Evolutionary conservation across 1,284 basidiomycete species (phyloP).

Genomic region (Leccinum griseonigrum): DNA sequence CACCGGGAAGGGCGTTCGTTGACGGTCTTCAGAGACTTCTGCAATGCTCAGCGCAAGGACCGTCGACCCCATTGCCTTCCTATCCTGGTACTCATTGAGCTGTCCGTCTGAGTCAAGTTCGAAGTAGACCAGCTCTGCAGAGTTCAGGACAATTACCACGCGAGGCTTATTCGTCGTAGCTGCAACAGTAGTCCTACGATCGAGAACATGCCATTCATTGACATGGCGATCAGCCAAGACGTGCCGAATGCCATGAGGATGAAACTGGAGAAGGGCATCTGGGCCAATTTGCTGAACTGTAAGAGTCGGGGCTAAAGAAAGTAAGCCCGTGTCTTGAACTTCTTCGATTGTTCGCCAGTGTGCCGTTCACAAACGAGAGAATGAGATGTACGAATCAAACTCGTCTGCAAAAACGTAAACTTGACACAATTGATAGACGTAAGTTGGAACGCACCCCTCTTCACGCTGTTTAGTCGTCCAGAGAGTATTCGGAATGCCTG

Average conservation of each 20-base stretch:
- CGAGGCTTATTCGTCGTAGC: slow-evolving; percentile 95
- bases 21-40: slow-evolving; percentile 91
- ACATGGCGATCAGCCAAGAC: slow-evolving; percentile 85
- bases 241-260: slow-evolving; percentile 92
- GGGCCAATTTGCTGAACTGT: slow-evolving; percentile 95
- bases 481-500: slow-evolving; percentile 93
- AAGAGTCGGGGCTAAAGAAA: slow-evolving; percentile 92
- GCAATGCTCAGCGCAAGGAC: slow-evolving; percentile 91
- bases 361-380: slow-evolving; percentile 95
- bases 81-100: slow-evolving; percentile 96
- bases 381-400: slow-evolving; percentile 91
- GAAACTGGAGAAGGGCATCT: slow-evolving; percentile 90
- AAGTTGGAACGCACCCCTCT: slow-evolving; percentile 59
- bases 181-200: slow-evolving; percentile 82
- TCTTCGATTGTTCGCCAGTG: slow-evolving; percentile 97
- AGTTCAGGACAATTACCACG: slow-evolving; percentile 90
- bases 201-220: slow-evolving; percentile 90
- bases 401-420: slow-evolving; percentile 50
- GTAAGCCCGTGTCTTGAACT: slow-evolving; percentile 94
- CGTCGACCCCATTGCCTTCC: slow-evolving; percentile 95
- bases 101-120: slow-evolving; percentile 95
- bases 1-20: slow-evolving; percentile 90
- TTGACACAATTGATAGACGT: neutral
- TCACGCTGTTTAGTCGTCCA: slow-evolving; percentile 92
- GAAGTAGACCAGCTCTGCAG: slow-evolving; percentile 94